Conservation (phyloP, 441 rosid species). For the Gossypium schwendimanii region DNA sequence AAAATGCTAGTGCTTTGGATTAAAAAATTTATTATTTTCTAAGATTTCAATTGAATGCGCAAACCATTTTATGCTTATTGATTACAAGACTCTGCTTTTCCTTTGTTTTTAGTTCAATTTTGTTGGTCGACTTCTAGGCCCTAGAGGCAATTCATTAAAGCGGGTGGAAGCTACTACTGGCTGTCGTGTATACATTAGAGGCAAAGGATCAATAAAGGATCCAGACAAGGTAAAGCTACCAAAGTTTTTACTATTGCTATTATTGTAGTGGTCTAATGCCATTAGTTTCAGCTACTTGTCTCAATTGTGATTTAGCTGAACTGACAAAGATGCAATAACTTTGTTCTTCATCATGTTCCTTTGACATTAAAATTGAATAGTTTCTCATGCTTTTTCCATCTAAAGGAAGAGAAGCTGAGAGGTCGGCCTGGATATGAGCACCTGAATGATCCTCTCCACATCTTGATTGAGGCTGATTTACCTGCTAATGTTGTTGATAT, state of each 20-base stretch:
- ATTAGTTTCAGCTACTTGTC: not conserved
- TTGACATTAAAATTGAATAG: slow-evolving; percentile 6
- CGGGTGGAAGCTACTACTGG: slow-evolving; percentile 92
- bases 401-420: slow-evolving; percentile 82
- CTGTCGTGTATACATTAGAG: slow-evolving; percentile 87
- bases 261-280: not conserved
- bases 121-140: slow-evolving; percentile 85
- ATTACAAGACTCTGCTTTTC: slow-evolving; percentile 13
- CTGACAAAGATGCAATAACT: not conserved
- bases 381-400: slow-evolving; percentile 18
- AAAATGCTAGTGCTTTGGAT: slow-evolving; percentile 3
- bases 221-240: slow-evolving; percentile 63
- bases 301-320: not conserved
- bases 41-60: not conserved
- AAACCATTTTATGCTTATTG: not conserved
- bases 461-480: slow-evolving; percentile 87
- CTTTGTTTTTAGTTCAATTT: slow-evolving; percentile 65
- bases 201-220: slow-evolving; percentile 94
- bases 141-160: slow-evolving; percentile 85
- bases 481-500: slow-evolving; percentile 78
- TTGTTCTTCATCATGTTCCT: not conserved
- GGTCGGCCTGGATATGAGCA: slow-evolving; percentile 96
- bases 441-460: slow-evolving; percentile 89
- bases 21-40: not conserved
- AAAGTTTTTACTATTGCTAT: not conserved